Evolutionary conservation across 78 protist species (phyloP), one percentile per base, ranked within the genome.

Genomic region (Dictyostelium firmibasis): DNA sequence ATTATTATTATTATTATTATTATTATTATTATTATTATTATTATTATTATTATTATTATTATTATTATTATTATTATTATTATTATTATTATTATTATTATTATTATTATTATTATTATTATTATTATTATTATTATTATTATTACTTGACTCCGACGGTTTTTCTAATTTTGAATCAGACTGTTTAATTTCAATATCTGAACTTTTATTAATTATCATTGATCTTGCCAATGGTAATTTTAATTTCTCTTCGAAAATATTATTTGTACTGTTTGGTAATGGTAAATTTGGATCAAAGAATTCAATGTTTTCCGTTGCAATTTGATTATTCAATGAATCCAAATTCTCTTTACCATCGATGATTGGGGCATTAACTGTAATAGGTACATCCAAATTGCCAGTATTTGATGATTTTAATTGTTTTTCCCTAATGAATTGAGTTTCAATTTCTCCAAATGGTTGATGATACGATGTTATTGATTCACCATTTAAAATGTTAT

Each of bases 181-280:
- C 3, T 27, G 20, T 67, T 67, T 67, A 67, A 67, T 11, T 25
- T 70, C 38, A 29, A 72, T 33, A 33, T 33, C 44, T 33, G 43
- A 16, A 33, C 23, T 72, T 13, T 75, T 75, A 29, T 75, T 33
- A 75, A 79, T n/a, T 18, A 27, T n/a, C 41, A 44, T 53, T 36
- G 93, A 79, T 67, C 72, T 79, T 35, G 81, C 38, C 41, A 75
- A 75, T 33, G 81, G 47, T 36, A 75, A 23, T 81, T 81, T 25
- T 50, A 31, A 13, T 81, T 41, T 31, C 23, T 50, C 44, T 11
- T 43, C 60, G 10, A 27, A 9, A 13, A 72, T 33, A 33, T 72
- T 70, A 70, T 31, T 70, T 11, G 3, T 70, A 13, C 10, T 70
- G 14, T 69, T 69, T 67, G 75, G 13, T n/a, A 27, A 23, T 67